phyloP scores from a whole-genome alignment of 192 early-diverging fungal genomes.

The Gaertneriomyces sp. region DNA sequence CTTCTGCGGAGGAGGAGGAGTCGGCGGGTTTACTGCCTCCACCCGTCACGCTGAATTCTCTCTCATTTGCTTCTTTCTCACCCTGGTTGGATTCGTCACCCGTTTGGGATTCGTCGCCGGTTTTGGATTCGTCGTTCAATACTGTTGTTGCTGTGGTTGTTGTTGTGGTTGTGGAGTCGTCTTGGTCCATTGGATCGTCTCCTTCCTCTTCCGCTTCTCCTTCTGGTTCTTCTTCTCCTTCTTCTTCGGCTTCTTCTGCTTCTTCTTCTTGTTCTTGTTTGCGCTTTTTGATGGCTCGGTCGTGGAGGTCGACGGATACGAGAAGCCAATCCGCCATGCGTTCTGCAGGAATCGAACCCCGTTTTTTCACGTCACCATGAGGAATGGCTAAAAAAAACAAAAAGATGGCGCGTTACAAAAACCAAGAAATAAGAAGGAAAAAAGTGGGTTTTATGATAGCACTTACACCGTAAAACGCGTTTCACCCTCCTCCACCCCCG shows the following conservation, averaged over 20 bases:
- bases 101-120: too few species aligned
- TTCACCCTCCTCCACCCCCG: constrained; percentile 43
- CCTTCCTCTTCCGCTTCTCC: constrained; percentile 23
- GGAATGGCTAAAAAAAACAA: constrained; percentile 32
- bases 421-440: constrained; percentile 11
- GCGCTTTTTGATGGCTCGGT: constrained; percentile 41
- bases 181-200: background rate
- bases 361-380: constrained; percentile 45
- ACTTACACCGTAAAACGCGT: constrained; percentile 48
- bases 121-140: too few species aligned
- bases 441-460: background rate
- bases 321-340: constrained; percentile 55
- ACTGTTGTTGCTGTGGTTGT: too few species aligned
- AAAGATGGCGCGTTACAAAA: background rate
- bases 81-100: too few species aligned
- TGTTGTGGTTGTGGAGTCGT: too few species aligned
- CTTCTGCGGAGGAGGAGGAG: too few species aligned
- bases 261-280: constrained; percentile 25
- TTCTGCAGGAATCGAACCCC: constrained; percentile 48
- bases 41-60: too few species aligned
- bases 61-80: too few species aligned
- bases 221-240: constrained; percentile 31
- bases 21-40: too few species aligned
- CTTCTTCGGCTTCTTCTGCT: constrained; percentile 29
- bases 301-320: constrained; percentile 42